Percentiles rank a stretch among this genome's conserved stretches.
Evolutionary conservation across 352 stramenopile genomes (phyloP).

Genomic region (Phytophthora colocasiae): DNA sequence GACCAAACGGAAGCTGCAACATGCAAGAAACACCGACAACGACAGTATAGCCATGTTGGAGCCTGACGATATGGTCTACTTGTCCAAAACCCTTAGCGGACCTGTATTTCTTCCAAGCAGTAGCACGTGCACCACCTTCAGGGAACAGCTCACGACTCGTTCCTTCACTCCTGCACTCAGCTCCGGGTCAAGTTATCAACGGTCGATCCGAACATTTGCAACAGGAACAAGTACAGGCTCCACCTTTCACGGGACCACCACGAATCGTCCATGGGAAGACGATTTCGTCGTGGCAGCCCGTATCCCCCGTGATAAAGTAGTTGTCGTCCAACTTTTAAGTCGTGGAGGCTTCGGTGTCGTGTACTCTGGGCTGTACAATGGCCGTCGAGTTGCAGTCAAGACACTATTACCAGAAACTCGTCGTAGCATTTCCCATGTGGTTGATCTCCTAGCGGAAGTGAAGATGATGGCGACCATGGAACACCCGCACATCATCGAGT

Average conservation of each 20-base stretch:
- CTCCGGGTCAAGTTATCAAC: conserved; percentile 25
- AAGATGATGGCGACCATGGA: conserved; percentile 56
- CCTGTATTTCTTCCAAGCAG: conserved; percentile 32
- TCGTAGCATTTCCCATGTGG: conserved; percentile 36
- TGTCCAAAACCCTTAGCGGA: conserved; percentile 31
- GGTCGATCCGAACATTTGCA: conserved; percentile 18
- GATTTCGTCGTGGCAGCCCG: conserved; percentile 47
- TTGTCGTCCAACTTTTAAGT: conserved; percentile 40
- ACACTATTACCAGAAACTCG: conserved; percentile 49
- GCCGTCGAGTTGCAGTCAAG: conserved; percentile 55
- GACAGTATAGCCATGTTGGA: conserved; percentile 44
- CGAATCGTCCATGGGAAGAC: conserved; percentile 45
- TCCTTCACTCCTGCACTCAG: conserved; percentile 29
- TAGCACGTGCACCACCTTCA: conserved; percentile 33
- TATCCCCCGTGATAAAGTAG: conserved; percentile 51
- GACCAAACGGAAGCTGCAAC: conserved; percentile 15
- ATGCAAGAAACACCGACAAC: conserved; percentile 12
- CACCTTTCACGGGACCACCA: conserved; percentile 11
- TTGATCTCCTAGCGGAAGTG: conserved; percentile 50
- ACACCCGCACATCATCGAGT: conserved; percentile 53
- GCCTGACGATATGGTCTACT: conserved; percentile 26
- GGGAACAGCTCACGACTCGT: conserved; percentile 22
- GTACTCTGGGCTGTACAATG: conserved; percentile 47
- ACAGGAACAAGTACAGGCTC: conserved; percentile 14
- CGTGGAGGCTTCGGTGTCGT: conserved; percentile 56